A percentile compares a stretch with the other conserved stretches of the same genome.
Evolutionary conservation across 1,139 yeast genomes (phyloP).

Genomic region (Hemisphaericaspora lyxosophila): DNA sequence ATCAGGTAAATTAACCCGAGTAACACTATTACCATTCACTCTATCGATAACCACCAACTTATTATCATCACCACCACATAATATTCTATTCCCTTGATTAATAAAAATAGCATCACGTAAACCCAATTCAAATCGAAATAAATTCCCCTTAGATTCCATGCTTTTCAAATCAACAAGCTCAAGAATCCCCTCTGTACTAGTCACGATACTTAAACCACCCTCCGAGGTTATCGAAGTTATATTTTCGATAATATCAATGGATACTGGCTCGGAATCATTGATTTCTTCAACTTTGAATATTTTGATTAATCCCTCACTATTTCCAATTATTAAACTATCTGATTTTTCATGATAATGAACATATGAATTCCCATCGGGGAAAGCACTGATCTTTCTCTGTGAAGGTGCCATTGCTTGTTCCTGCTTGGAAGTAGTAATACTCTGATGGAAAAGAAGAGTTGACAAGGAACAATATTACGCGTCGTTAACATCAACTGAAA

Average conservation of each 20-base stretch:
- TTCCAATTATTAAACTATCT: constrained; percentile 47
- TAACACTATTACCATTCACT: constrained; percentile 25
- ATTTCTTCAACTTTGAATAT: constrained; percentile 41
- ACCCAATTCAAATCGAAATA: constrained; percentile 56
- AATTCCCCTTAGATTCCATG: constrained; percentile 23
- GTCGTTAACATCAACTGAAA: not conserved
- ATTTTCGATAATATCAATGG: constrained; percentile 51
- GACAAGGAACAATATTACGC: no score
- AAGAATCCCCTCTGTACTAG: constrained; percentile 37
- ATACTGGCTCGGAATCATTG: constrained; percentile 53
- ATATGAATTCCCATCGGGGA: constrained; percentile 48
- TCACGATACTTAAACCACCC: constrained; percentile 24
- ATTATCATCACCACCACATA: constrained; percentile 78
- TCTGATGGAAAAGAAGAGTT: not conserved
- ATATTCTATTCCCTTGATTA: constrained; percentile 66
- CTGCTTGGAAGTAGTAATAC: not conserved
- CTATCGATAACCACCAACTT: constrained; percentile 57
- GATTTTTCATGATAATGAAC: constrained; percentile 35
- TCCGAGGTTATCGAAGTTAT: constrained; percentile 32
- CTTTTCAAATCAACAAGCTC: constrained; percentile 27
- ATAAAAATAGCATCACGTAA: constrained; percentile 65
- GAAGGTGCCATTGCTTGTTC: constrained; percentile 6
- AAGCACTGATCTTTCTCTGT: constrained; percentile 30
- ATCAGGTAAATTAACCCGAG: constrained; percentile 43
- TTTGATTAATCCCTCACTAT: constrained; percentile 51